Evolutionary conservation across 2,329 filamentous ascomycete genomes (phyloP), one percentile per base, ranked within the genome.

Genomic region (Aspergillus hiratsukae): DNA sequence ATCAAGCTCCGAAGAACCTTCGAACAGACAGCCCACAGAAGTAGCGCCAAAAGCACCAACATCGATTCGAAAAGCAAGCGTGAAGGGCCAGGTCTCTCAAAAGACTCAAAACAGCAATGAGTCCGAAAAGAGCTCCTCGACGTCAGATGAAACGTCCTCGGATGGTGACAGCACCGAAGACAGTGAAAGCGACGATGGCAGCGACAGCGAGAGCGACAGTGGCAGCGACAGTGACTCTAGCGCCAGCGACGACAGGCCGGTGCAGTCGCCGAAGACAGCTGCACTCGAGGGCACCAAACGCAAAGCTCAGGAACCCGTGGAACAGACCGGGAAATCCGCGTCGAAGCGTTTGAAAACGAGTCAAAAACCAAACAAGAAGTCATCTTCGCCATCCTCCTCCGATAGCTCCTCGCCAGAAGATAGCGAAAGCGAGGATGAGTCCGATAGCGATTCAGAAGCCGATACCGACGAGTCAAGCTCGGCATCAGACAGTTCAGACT

Each of bases 141-240:
- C 27, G 11, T 31, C 51, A 11, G 29, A 45, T 11, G n/a, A 27
- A 10, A n/a, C 37, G 14, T 27, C 43, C 3, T 23, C 48, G 14
- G 25, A n/a, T 21, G 57, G 53, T 28, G 55, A 49, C 27, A 53
- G 40, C 29, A 52, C 52, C 21, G 46, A 54, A 19, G 53, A 52
- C 10, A 48, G 52, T 14, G 58, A 56, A 6, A 31, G 19, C 37
- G 52, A 50, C 17, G 52, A 53, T n/a, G 61, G 61, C 11, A 40
- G 27, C 21, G 61, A 59, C 23, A 23, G 23, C 21, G 61, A 59
- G 2, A 23, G 23, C 23, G 23, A 23, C 14, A 51, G 62, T n/a
- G 58, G 66, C 55, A 29, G 58, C 53, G 46, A 53, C 28, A 49
- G 57, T 60, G 43, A 56, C 51, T 31, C 51, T 56, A 9, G 49